Conservation (phyloP, 2,329 filamentous ascomycete species). For the Paracoccidioides lutzii region DNA sequence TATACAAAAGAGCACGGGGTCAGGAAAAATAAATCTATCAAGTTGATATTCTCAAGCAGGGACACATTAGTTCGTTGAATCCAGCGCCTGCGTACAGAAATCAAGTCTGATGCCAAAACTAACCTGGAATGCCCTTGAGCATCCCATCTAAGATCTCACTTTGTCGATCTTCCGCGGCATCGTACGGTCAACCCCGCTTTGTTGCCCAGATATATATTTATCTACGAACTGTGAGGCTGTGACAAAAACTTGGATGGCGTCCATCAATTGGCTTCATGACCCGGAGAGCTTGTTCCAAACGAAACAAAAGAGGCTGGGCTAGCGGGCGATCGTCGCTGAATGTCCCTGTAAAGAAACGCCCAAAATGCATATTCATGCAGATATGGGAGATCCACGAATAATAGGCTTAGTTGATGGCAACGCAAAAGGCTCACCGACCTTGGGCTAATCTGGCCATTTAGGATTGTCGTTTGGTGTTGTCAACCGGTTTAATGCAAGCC, state of each 20-base stretch:
- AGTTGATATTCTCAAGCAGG: background rate
- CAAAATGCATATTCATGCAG: background rate
- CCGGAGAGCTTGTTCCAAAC: background rate
- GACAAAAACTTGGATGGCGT: background rate
- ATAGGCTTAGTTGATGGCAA: background rate
- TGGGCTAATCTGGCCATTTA: background rate
- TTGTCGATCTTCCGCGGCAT: slow-evolving; percentile 1
- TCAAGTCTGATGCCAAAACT: background rate
- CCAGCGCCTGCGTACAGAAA: background rate
- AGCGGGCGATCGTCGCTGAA: background rate
- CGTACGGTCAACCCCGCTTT: background rate
- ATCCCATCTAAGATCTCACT: background rate
- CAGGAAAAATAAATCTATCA: background rate
- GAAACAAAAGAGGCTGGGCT: background rate
- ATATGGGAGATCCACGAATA: background rate
- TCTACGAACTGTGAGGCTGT: background rate
- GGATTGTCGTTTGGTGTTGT: background rate
- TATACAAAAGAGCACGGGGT: background rate
- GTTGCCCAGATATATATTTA: background rate
- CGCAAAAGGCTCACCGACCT: background rate
- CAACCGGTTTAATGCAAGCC: background rate
- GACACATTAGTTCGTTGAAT: background rate
- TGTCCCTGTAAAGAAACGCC: background rate
- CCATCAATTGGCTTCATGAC: background rate
- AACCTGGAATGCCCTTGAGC: background rate